Evolutionary conservation across 2,329 filamentous ascomycete species (phyloP), one percentile per base, ranked within the genome.

Genomic region (Rhexocercosporidium sp.): DNA sequence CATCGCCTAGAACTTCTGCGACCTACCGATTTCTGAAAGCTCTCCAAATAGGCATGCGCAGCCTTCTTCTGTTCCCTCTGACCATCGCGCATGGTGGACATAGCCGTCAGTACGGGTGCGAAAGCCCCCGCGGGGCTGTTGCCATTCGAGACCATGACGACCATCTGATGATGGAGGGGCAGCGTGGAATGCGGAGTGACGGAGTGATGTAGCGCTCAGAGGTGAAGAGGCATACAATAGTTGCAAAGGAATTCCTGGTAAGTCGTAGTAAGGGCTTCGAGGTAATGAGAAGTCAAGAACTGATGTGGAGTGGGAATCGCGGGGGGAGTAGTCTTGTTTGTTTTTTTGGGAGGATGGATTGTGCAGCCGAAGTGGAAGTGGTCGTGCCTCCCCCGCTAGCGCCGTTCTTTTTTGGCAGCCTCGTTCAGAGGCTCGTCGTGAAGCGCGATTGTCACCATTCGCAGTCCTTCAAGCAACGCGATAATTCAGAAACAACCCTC

Each of bases 21-120:
- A 87, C 91, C 74, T 81, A 97, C 95, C 80, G 96, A 98, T 88
- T 99, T 99, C 86, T 99, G 96, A 81, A 98, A 99, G 75, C 89
- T 90, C 81, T 97, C 92, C 68, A 99, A 85, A 79, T 91, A 99
- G 78, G 95, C 90, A 78, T 97, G 94, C 68, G 93, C 94, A 80
- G 94, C 91, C 79, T 91, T 90, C 84, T 98, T 98, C 77, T 92
- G 88, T 72, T 91, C 86, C 76, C 91, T 88, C 77, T 95, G 89
- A 73, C 89, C 91, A 81, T 91, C 92, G 78, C 94, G 90, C 94
- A 99, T 97, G 71, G 94, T 96, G 78, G 90, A 88, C 81, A 98
- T 90, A 70, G 95, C 96, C 74, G 91, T 89, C 75, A 98, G 85
- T 74, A 99, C 93, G 77, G 93, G 92, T 81, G 89, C 88, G 81